Evolutionary conservation across 306 rosid species (phyloP), one percentile per base, ranked within the genome.

Genomic region (Cicer bijugum): DNA sequence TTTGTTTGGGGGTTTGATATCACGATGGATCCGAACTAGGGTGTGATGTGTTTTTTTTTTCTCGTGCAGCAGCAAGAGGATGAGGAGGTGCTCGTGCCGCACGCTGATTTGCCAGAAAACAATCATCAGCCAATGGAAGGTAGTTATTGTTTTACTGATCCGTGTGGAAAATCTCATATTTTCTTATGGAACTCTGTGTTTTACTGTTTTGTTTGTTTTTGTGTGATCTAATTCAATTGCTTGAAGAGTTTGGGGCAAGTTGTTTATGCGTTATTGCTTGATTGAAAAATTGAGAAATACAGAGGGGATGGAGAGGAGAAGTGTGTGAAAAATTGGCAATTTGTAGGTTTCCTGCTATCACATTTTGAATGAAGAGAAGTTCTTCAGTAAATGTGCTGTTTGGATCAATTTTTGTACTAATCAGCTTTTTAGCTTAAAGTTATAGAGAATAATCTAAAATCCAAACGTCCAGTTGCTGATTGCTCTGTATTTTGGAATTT

Each of bases 91-190:
- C 97, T 91, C 63, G 92, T 91, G 43, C 97, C 94, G 20, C 94
- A 86, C 66, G 80, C 97, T 2, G 97, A 91, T 87, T 87, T 88
- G 83, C 82, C 90, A 0, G 94, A 88, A 80, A 88, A 86, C 78
- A 87, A 88, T 85, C 94, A 88, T 73, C 93, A 91, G 56, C 90
- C 92, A 20, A 88, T 88, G 97, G 97, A 91, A 59, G 97, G 97
- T 80, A 68, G 35, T 61, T 79, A 19, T 39, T 79, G 55, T 52
- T 55, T 50, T 47, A 2, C 65, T 80, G 85, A 83, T 85, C 86
- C 63, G 76, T 60, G 10, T 63, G 35, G 45, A 58, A 56, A 52
- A 16, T 43, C 12, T 12, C 45, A 2, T 28, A 6, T 15, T 37
- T 40, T 5, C 7, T 45, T 7, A 4, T 10, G 44, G 35, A 59